These are phyloP conservation scores for Pyrenophora teres DNA, from an alignment of 2,329 filamentous ascomycete species.

Conservation along the genomic window DNA sequence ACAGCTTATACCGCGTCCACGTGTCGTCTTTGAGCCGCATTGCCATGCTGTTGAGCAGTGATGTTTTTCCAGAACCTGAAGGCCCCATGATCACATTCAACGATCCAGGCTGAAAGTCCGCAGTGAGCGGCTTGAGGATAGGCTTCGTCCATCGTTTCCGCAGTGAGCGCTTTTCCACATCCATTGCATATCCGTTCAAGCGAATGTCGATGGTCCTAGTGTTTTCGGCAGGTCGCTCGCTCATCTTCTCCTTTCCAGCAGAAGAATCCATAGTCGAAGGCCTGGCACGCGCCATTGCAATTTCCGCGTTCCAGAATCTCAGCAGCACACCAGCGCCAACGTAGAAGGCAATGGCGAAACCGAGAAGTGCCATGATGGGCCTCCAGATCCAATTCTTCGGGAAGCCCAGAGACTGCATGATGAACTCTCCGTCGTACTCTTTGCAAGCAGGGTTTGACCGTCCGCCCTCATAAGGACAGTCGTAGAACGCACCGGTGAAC, in stretches of 20 bases:
- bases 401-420: slow-evolving; percentile 71
- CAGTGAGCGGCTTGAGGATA: slow-evolving; percentile 69
- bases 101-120: slow-evolving; percentile 69
- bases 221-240: slow-evolving; percentile 57
- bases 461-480: slow-evolving; percentile 69
- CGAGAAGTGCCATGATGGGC: slow-evolving; percentile 66
- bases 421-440: slow-evolving; percentile 70
- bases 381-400: slow-evolving; percentile 69
- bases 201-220: slow-evolving; percentile 67
- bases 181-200: slow-evolving; percentile 67
- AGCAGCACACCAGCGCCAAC: slow-evolving; percentile 64
- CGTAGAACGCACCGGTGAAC: slow-evolving; percentile 72
- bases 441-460: slow-evolving; percentile 66
- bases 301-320: slow-evolving; percentile 68
- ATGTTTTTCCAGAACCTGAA: slow-evolving; percentile 77
- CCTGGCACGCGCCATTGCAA: slow-evolving; percentile 69
- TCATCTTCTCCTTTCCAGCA: slow-evolving; percentile 72
- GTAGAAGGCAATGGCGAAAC: slow-evolving; percentile 68
- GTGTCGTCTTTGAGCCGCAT: slow-evolving; percentile 66
- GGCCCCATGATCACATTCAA: slow-evolving; percentile 82
- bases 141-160: slow-evolving; percentile 54
- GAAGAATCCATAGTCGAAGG: slow-evolving; percentile 62
- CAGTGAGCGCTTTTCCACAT: slow-evolving; percentile 64
- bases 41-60: slow-evolving; percentile 74
- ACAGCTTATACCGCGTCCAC: slow-evolving; percentile 64